Base-by-base conservation (phyloP, 768 basidiomycete species). In the Leccinum subgranulosum region DNA sequence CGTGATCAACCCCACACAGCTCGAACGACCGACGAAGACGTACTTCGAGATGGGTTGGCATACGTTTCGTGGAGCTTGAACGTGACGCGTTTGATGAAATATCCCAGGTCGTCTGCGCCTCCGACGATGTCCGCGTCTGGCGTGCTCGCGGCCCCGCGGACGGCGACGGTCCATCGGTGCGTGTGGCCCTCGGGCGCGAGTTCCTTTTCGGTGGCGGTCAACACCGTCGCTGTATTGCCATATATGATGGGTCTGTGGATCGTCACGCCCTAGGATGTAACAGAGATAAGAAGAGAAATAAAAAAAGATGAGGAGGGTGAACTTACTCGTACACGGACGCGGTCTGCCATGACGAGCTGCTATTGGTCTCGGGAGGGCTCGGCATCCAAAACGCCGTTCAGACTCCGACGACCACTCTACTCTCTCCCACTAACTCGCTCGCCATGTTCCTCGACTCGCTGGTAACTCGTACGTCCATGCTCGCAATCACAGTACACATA, bases 1-100 rank as follows among this genome's bases (percentile, higher is more conserved):
- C 39, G 5, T 6, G 43, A 5, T 23, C 29, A 21, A 39, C 36
- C 7, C 7, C 17, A n/a, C 17, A n/a, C 36, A 23, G 1, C 8
- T 39, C 5, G n/a, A 23, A n/a, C 3, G 50, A 10, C n/a, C 21
- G 21, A 51, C 4, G 19, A 7, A 31, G 15, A 47, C 87, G 69
- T 66, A 97, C 96, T 90, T 77, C 97, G 79, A 36, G 86, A 86
- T 3, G 94, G 93, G 69, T 88, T 94, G 3, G 92, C 75, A 73
- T 98, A 98, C 1, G 95, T 98, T 64, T 99, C 97, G 74, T 99
- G 96, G 53, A 99, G 75, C 73, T 94, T 96, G 85, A 99, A 98
- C 15, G 94, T 90, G 51, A 98, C 96, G 55, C 94, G 85, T 71
- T 96, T 98, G 70, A 99, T 86, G 69, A 96, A 93, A 65, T 97